Conservation (phyloP, 257 asterid species). For the Solanum sejunctum region DNA sequence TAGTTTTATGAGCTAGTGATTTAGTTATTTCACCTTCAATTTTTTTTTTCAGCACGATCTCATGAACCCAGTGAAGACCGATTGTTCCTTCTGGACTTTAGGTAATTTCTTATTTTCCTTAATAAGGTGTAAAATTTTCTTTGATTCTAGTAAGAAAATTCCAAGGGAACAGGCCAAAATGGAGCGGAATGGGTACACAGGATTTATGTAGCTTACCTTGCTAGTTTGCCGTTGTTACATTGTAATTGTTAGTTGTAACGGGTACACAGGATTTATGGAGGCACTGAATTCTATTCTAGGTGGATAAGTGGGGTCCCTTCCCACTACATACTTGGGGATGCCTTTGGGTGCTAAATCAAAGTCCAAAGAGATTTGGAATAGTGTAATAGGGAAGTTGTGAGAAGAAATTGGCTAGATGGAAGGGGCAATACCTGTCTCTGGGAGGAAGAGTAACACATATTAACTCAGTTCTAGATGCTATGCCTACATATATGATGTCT, state of each 20-base stretch:
- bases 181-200: neutral
- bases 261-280: too few relatives aligned
- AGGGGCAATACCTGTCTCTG: too few relatives aligned
- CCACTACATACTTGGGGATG: too few relatives aligned
- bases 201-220: neutral
- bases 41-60: constrained; percentile 53
- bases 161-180: neutral
- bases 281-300: too few relatives aligned
- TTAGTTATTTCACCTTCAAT: neutral
- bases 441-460: too few relatives aligned
- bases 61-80: constrained; percentile 75
- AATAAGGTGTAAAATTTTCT: neutral
- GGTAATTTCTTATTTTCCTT: constrained; percentile 28
- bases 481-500: too few relatives aligned
- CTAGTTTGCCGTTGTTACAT: neutral
- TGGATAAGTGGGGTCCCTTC: too few relatives aligned
- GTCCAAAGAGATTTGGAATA: too few relatives aligned
- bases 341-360: too few relatives aligned
- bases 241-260: neutral
- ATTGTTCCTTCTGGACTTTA: constrained; percentile 90
- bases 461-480: too few relatives aligned
- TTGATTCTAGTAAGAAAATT: neutral
- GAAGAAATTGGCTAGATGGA: too few relatives aligned
- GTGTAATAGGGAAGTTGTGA: too few relatives aligned
- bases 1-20: neutral